Evolutionary conservation across 2,329 filamentous ascomycete species (phyloP), one percentile per base, ranked within the genome.

Genomic region (Beauveria medogensis): DNA sequence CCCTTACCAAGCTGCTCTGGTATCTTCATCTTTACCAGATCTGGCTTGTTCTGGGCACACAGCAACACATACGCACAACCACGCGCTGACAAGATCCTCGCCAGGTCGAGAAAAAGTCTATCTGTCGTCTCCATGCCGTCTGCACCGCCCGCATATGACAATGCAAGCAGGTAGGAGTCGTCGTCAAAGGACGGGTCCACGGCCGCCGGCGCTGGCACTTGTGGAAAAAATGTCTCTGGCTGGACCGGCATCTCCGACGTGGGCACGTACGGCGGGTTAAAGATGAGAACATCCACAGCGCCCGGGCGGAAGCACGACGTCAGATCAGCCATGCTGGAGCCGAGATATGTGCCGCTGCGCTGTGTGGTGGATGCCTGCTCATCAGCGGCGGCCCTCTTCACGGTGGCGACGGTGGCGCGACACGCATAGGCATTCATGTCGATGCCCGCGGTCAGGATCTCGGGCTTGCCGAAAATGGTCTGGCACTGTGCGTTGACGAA

Each of bases 261-360:
- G 2, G 94, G 94, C 16, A 99, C 94, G 71, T 99, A 99, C 0
- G 94, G 94, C 58, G 94, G 94, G 71, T 99, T 99, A 80, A 97
- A 99, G 30, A 99, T 82, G 64, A 99, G 80, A 12, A 99, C 82
- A 70, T 99, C 94, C 5, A 96, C 82, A 14, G 55, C 61, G 2
- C 80, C 77, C 0, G 76, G 70, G 8, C 82, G 80, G 46, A 95
- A 75, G 0, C 87, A 77, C 2, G 81, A 73, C 5, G 82, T 80
- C 0, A 99, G 80, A 70, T 97, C 91, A 2, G 84, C 87, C 62
- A 85, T 85, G 28, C 88, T 71, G 20, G 87, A 82, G 46, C 85
- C 88, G 8, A 94, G 74, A 67, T 88, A 90, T 9, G 75, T 67
- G 3, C 77, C 81, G 56, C 74, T 79, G 16, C 73, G 74, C 7